Percentiles rank a stretch among this genome's conserved stretches.
These are phyloP conservation scores for Phyllosticta citriasiana DNA, from an alignment of 2,329 filamentous ascomycete species.

Conservation along the genomic window DNA sequence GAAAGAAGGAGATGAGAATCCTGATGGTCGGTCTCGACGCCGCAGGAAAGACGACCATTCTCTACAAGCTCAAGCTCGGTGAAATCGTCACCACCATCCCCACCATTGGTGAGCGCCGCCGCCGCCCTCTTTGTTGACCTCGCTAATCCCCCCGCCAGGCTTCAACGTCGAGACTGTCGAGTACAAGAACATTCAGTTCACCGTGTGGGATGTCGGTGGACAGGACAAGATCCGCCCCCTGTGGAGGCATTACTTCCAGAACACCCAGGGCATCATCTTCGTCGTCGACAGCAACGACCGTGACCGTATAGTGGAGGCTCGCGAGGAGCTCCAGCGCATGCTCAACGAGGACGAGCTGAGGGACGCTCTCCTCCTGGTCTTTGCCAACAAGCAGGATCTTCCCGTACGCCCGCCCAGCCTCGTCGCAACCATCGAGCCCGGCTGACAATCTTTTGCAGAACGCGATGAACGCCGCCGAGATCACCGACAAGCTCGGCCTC, in stretches of 20 bases:
- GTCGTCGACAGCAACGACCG: slow-evolving; percentile 94
- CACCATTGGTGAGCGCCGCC: slow-evolving; percentile 57
- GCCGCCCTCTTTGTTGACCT: not conserved
- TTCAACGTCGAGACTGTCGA: slow-evolving; percentile 99
- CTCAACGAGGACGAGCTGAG: slow-evolving; percentile 98
- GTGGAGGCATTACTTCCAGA: slow-evolving; percentile 95
- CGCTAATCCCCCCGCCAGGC: slow-evolving; percentile 28
- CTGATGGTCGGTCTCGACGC: slow-evolving; percentile 97
- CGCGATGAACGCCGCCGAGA: slow-evolving; percentile 99
- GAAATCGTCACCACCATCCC: slow-evolving; percentile 98
- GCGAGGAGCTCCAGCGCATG: slow-evolving; percentile 89
- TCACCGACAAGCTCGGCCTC: slow-evolving; percentile 99
- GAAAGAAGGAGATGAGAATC: slow-evolving; percentile 97
- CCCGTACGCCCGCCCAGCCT: slow-evolving; percentile 51
- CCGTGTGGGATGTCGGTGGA: slow-evolving; percentile 96
- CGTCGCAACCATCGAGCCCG: not conserved
- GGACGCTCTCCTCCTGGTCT: slow-evolving; percentile 85
- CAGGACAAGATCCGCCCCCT: slow-evolving; percentile 98
- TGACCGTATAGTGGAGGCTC: slow-evolving; percentile 82
- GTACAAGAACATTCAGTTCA: slow-evolving; percentile 99
- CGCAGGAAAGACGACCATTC: slow-evolving; percentile 96
- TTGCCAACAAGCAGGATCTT: slow-evolving; percentile 98
- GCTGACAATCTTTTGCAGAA: slow-evolving; percentile 50
- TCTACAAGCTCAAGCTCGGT: slow-evolving; percentile 98
- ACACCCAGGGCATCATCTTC: slow-evolving; percentile 96